phyloP scores from a whole-genome alignment of 306 rosid species.

The Neltuma alba region DNA sequence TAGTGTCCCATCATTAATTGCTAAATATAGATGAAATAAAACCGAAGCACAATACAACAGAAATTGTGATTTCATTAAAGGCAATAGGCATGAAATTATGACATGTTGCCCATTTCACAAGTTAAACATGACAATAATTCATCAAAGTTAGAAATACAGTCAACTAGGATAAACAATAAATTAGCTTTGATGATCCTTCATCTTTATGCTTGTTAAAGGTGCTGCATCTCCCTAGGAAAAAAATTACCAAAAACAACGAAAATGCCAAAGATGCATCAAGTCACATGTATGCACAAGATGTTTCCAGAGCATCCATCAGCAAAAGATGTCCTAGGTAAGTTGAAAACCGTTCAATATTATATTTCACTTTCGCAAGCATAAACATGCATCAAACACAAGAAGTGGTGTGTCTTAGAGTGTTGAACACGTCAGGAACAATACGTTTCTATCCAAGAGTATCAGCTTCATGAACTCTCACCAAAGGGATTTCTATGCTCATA shows the following conservation, averaged over 20 bases:
- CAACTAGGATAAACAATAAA: conserved; percentile 2
- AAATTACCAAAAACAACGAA: conserved; percentile 7
- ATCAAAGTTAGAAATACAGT: not conserved
- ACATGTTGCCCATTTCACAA: not conserved
- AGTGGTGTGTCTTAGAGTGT: not conserved
- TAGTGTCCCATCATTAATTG: not conserved
- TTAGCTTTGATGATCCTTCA: not conserved
- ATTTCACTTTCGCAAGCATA: conserved; percentile 6
- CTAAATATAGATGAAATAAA: conserved; percentile 7
- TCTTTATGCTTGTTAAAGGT: not conserved
- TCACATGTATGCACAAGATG: conserved; percentile 12
- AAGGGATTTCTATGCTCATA: conserved; percentile 67
- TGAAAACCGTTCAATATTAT: conserved; percentile 15
- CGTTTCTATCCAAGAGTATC: not conserved
- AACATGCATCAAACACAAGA: not conserved
- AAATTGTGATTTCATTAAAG: not conserved
- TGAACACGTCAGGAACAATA: not conserved
- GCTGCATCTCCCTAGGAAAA: not conserved
- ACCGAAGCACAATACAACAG: not conserved
- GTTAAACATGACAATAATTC: not conserved
- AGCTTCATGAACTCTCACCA: conserved; percentile 57
- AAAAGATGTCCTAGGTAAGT: not conserved
- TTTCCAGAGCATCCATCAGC: conserved; percentile 11
- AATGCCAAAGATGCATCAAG: conserved; percentile 7
- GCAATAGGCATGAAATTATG: not conserved